These are phyloP conservation scores for Globisporangium canariense DNA, from an alignment of 352 stramenopile genomes.

Conservation along the genomic window DNA sequence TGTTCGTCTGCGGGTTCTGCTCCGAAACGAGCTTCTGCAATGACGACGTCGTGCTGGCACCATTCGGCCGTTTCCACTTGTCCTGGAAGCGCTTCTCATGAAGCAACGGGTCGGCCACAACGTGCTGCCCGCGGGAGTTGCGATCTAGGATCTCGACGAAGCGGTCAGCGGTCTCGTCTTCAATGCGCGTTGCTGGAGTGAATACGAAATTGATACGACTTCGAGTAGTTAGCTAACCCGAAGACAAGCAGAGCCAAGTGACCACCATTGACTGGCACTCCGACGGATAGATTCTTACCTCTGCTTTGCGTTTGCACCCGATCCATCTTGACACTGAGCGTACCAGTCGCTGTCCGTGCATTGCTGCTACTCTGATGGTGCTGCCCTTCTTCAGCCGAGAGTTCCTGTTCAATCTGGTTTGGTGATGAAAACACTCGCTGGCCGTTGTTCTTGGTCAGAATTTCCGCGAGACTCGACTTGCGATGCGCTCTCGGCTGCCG, in stretches of 20 bases:
- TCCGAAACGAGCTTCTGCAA: constrained; percentile 33
- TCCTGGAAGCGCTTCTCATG: constrained; percentile 55
- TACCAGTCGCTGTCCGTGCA: background rate
- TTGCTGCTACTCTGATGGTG: background rate
- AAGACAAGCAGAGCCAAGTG: background rate
- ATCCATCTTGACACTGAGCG: constrained; percentile 33
- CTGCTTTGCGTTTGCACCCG: constrained; percentile 24
- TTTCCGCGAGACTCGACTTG: constrained; percentile 34
- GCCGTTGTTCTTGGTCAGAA: constrained; percentile 14
- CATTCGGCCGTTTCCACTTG: constrained; percentile 42
- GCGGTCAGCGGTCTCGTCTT: constrained; percentile 30
- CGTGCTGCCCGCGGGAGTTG: constrained; percentile 41
- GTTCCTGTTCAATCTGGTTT: constrained; percentile 16
- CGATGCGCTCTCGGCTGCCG: constrained; percentile 25
- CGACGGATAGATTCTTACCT: constrained; percentile 16
- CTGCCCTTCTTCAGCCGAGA: background rate
- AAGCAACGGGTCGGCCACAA: constrained; percentile 54
- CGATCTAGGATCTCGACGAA: constrained; percentile 66
- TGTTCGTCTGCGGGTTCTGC: constrained; percentile 46
- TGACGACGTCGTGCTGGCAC: constrained; percentile 25
- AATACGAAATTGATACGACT: background rate
- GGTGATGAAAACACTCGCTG: constrained; percentile 6
- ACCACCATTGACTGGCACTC: background rate
- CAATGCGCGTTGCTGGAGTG: constrained; percentile 1
- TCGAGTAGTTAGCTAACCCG: too few relatives aligned